Evolutionary conservation across 345 rosid genomes (phyloP), one percentile per base, ranked within the genome.

Genomic region (thale cress (Arabidopsis thaliana)): DNA sequence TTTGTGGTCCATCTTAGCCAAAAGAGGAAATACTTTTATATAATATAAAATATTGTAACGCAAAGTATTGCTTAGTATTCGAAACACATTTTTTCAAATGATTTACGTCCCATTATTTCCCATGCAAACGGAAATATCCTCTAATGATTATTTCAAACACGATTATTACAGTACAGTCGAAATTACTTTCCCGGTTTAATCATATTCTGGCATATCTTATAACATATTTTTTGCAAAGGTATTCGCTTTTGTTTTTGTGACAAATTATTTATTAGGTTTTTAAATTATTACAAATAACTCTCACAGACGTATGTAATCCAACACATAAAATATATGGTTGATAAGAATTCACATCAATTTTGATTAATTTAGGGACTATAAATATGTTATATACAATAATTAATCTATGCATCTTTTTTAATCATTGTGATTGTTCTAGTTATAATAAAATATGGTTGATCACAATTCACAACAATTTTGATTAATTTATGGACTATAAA

Each of bases 21-120:
- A 78, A 78, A 73, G 81, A 78, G 81, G 70, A 67, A 78, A 78
- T 67, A 60, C 78, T 78, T 65, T 72, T 67, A 32, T 57, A 51
- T 60, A 28, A 4, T 28, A 51, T 44, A 25, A 40, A 55, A 22
- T 25, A 49, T 37, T 48, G n/a, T 30, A 57, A 58, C 16, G 38
- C 8, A 32, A 30, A 56, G 20, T 16, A 34, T 61, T 50, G 53
- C 49, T 51, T 59, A 16, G 32, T 72, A 58, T 66, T 78, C 32
- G 49, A 66, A 72, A 44, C 56, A 64, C 48, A 57, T 57, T 61
- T 71, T 70, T 71, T 49, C 32, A 56, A 78, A 65, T 65, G 48
- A 64, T 78, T 66, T 66, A 72, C 78, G 74, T 52, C 49, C 24
- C 62, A 41, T 78, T 65, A 78, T 52, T 72, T 59, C 74, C 69